Evolutionary conservation across 2,329 filamentous ascomycete species (phyloP), one percentile per base, ranked within the genome.

Genomic region (Aspergillus alliaceus): DNA sequence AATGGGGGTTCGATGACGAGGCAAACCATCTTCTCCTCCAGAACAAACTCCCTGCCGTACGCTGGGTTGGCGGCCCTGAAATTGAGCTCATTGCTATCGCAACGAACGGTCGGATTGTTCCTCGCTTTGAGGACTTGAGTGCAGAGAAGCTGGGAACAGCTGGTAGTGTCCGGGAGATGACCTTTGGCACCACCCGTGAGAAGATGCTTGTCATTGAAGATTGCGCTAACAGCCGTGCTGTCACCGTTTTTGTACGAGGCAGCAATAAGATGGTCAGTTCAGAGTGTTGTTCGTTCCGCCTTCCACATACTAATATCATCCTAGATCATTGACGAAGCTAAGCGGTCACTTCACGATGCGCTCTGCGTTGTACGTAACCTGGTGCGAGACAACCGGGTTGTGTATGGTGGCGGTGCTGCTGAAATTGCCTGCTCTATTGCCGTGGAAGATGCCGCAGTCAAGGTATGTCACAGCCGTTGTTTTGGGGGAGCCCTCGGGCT

Each of bases 191-290:
- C 1, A 99, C 95, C 42, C 86, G 95, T 71, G 95, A 99, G 79
- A 98, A 99, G 86, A 99, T 99, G 95, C 83, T 99, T 68, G 91
- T 99, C 56, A 99, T 99, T 68, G 96, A 99, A 80, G 95, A 99
- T 79, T 99, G 95, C 73, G 95, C 96, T 71, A 99, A 99, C 81
- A 96, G 91, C 57, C 84, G 95, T 69, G 95, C 95, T 44, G 96
- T 99, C 59, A 99, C 95, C 2, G 87, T 96, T 54, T 99, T 99
- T 76, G 90, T 99, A 59, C 85, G 95, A 70, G 95, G 95, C 70
- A 96, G 92, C 83, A 99, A 99, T 85, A 99, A 98, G 84, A 99
- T 99, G 95, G 91, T 93, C 77, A 72, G 84, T 56, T 44, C 32
- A 12, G n/a, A 14, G 6, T 39, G 7, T 12, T 1, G 18, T n/a